Evolutionary conservation across 306 rosid species (phyloP), one percentile per base, ranked within the genome.

Genomic region (Potentilla sterilis): DNA sequence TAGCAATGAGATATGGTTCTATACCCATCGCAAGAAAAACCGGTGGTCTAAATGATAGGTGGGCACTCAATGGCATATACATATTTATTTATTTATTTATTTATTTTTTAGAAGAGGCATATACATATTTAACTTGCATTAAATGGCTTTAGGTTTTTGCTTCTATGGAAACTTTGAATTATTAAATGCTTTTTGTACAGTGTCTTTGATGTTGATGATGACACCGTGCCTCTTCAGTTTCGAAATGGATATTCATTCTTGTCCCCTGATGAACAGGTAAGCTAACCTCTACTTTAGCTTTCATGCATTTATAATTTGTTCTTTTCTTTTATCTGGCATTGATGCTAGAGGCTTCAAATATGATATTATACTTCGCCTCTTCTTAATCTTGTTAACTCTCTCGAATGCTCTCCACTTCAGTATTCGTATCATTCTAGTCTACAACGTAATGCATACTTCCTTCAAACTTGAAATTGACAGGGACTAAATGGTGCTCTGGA

Each of bases 41-140:
- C 1, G 99, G 99, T 71, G 99, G 97, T 73, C 88, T 92, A 46
- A 89, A 92, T 82, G 99, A 95, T 88, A 95, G 97, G 99, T 95
- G 77, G 54, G 85, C 68, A 42, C 47, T 74, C 14, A 5, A 40
- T 73, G 73, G 64, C 34, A 47, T 69, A 22, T 73, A 48, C 47
- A 46, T n/a, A 28, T 28, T 28, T 28, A 28, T 28, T 28, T 28
- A 28, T 28, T 28, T 28, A 28, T 28, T 28, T 0, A 28, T 28
- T 28, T 28, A 0, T 28, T 28, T 28, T 28, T 28, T 28, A 28
- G 28, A 28, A 28, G 28, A 28, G 72, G 63, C 32, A 46, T 67
- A 22, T 70, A 48, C 46, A 46, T n/a, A 48, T 77, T 14, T 74
- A 72, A 19, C 35, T 32, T 83, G 64, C 5, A 49, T 9, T 1